Base-by-base conservation (phyloP, 202 grass and related monocot genomes). In the Zizania palustris region DNA sequence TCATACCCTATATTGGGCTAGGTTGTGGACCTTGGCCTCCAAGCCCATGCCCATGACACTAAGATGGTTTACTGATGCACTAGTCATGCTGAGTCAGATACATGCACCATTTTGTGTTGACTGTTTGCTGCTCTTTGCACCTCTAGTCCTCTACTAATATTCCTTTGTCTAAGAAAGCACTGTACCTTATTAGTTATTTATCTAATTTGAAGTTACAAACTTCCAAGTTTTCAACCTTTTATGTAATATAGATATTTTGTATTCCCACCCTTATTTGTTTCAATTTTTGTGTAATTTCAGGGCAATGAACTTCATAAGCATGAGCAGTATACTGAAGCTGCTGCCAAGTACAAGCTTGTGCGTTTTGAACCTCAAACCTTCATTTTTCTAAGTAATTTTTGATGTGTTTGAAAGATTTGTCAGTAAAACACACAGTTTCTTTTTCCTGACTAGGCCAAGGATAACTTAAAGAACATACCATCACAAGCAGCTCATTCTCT, bases 331-430 rank as follows among this genome's bases (percentile, higher is more conserved):
- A 21, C 46, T 9, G 92, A 93, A 72, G 96, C 96, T 75, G 85
- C 89, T 71, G 72, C 80, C 28, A 99, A 99, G 76, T 99, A 99
- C 72, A 96, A 90, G 48, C 92, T 84, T 67, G 96, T 99, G 89
- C 18, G 92, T 74, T 80, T 73, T 65, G 12, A 64, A 66, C 46
- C 45, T 46, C 21, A 55, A 34, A 9, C 48, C 38, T 78, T 72
- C 9, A 20, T 55, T 55, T 55, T 45, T 41, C 37, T 22, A 11
- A 56, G 12, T 35, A 50, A 4, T 57, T 60, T 3, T 60, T 76
- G 15, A 36, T 20, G 41, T 71, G 28, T 79, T n/a, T 70, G 10
- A 15, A 70, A 48, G 4, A 28, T 1, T 45, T 81, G 45, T 62
- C 50, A 40, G 20, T 79, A 77, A 33, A 69, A 16, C 65, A 72